These are phyloP conservation scores for Harringtonia aguacate DNA, from an alignment of 2,329 filamentous ascomycete genomes.

Conservation along the genomic window DNA sequence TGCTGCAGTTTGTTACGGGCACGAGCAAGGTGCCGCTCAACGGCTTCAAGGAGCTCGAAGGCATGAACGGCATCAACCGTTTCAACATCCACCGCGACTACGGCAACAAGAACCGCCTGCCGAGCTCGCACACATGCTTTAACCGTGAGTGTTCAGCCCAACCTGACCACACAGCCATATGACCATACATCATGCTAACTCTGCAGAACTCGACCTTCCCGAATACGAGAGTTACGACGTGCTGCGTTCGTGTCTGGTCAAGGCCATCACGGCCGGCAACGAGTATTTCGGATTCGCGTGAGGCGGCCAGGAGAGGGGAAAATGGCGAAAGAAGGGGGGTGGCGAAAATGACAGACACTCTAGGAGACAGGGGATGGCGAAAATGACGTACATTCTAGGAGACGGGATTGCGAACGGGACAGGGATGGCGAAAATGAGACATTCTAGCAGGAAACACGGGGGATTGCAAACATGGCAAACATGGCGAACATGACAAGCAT, in stretches of 20 bases:
- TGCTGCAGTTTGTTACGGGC: constrained; percentile 95
- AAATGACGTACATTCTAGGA: too few relatives aligned
- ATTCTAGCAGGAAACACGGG: too few relatives aligned
- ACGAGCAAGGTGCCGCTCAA: constrained; percentile 98
- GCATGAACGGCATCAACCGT: constrained; percentile 95
- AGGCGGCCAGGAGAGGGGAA: background rate
- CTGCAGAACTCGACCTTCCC: constrained; percentile 84
- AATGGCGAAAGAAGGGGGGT: too few relatives aligned
- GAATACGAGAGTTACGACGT: constrained; percentile 96
- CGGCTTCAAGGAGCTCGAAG: constrained; percentile 97
- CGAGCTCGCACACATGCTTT: constrained; percentile 97
- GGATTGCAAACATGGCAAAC: too few relatives aligned
- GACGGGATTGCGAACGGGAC: too few relatives aligned
- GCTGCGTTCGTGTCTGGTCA: constrained; percentile 78
- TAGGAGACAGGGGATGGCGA: too few relatives aligned
- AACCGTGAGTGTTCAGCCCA: constrained; percentile 74
- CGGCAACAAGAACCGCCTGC: constrained; percentile 88
- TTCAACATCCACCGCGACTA: constrained; percentile 99
- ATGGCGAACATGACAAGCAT: too few relatives aligned
- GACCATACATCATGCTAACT: background rate
- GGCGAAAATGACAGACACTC: too few relatives aligned
- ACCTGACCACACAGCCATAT: too few relatives aligned
- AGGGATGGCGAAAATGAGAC: too few relatives aligned
- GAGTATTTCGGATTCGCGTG: constrained; percentile 97
- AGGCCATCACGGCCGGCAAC: constrained; percentile 93